Evolutionary conservation across 176 grass and related monocot genomes (phyloP), one percentile per base, ranked within the genome.

Genomic region (Musa itinerans): DNA sequence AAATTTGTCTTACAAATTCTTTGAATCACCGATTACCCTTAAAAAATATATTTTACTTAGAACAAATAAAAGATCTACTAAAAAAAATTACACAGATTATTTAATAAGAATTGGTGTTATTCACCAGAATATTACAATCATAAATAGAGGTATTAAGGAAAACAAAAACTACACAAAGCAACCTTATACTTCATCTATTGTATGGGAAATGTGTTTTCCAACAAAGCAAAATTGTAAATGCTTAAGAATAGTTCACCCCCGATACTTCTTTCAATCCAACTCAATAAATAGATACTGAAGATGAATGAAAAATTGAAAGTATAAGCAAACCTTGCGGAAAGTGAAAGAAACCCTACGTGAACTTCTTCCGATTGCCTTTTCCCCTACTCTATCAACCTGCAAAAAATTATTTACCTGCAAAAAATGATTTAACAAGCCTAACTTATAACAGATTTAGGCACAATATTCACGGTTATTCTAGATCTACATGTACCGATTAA

Each of bases 261-360:
- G 34, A 17, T 54, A 57, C 3, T 56, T 16, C 12, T 58, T 55
- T 58, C 50, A n/a, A 52, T 74, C 34, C 43, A 67, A 53, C 2
- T 71, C 53, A 77, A 78, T 20, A 72, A 64, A 50, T 34, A 59
- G 12, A 3, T 17, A 14, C 0, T 68, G 26, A 71, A 59, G 62
- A 70, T 75, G 21, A 29, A 52, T 26, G 9, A 17, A 72, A 66
- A 80, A 52, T 10, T 78, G 49, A 12, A 72, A 23, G 11, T 25
- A 26, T 8, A 74, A 23, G 24, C 83, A 67, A 64, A 98, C 94
- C 94, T 98, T 98, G 34, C 90, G 80, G 26, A 98, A 87, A 81
- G 94, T 98, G 75, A 98, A 90, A 72, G 90, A 98, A 85, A 93
- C 94, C 58, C 90, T 82, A 24, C 90, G 79, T 10, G 54, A 84